Conservation (phyloP, 2,329 filamentous ascomycete genomes). For the Clonostachys byssicola region DNA sequence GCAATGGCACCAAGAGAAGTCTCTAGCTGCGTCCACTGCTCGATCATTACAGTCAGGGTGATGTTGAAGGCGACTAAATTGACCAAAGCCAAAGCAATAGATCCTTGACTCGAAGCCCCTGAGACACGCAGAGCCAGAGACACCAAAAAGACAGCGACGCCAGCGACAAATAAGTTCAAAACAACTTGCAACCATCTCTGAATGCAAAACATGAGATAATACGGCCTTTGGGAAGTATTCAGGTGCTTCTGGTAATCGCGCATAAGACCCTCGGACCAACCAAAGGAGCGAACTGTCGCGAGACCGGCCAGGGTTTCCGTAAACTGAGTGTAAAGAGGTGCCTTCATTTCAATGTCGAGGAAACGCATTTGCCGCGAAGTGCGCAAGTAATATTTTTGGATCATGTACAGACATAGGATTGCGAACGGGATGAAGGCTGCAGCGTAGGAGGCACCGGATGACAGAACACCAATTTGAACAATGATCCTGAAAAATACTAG, state of each 20-base stretch:
- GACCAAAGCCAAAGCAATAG: slow-evolving; percentile 13
- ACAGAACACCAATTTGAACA: slow-evolving; percentile 5
- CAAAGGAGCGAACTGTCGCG: slow-evolving; percentile 14
- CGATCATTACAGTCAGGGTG: slow-evolving; percentile 21
- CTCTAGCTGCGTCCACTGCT: slow-evolving; percentile 27
- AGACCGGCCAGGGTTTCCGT: slow-evolving; percentile 23
- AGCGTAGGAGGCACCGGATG: slow-evolving; percentile 18
- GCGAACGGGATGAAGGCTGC: slow-evolving; percentile 34
- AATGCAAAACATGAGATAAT: slow-evolving; percentile 33
- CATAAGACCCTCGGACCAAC: slow-evolving; percentile 19
- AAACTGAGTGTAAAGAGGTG: slow-evolving; percentile 34
- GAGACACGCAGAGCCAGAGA: slow-evolving; percentile 24
- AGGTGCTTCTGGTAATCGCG: slow-evolving; percentile 36
- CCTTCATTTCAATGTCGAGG: slow-evolving; percentile 47
- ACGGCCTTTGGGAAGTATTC: slow-evolving; percentile 11
- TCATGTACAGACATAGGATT: slow-evolving; percentile 4
- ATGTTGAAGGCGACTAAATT: slow-evolving; percentile 18
- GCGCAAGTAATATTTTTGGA: slow-evolving; percentile 24
- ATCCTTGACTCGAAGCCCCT: neutral
- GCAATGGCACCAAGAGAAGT: slow-evolving; percentile 27
- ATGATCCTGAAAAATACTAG: slow-evolving; percentile 16
- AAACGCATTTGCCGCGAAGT: slow-evolving; percentile 51
- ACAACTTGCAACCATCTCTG: slow-evolving; percentile 40
- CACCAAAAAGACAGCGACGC: slow-evolving; percentile 20
- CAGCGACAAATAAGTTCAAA: slow-evolving; percentile 28